phyloP scores from a whole-genome alignment of 306 rosid species.

The Quillaja saponaria region DNA sequence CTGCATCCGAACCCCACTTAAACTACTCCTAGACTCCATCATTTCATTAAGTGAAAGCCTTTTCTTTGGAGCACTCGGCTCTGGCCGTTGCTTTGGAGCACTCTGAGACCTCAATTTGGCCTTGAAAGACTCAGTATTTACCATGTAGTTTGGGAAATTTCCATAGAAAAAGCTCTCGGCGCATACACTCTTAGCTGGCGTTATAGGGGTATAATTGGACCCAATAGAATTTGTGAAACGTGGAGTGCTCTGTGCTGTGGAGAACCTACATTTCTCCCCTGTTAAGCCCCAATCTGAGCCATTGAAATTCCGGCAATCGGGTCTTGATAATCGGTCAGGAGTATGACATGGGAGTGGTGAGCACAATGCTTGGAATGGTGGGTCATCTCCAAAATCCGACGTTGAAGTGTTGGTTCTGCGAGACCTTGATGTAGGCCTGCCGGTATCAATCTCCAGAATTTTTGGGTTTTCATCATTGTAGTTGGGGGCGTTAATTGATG shows the following conservation, averaged over 20 bases:
- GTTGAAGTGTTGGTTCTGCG: constrained; percentile 67
- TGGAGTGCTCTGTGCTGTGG: constrained; percentile 91
- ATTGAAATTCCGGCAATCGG: constrained; percentile 45
- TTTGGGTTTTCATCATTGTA: constrained; percentile 67
- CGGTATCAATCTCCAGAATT: constrained; percentile 83
- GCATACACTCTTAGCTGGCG: constrained; percentile 66
- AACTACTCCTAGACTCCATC: constrained; percentile 70
- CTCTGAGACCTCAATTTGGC: constrained; percentile 88
- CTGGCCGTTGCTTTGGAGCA: constrained; percentile 91
- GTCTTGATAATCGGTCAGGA: constrained; percentile 49
- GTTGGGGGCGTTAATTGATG: constrained; percentile 33
- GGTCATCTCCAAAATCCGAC: constrained; percentile 66
- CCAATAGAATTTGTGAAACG: constrained; percentile 53
- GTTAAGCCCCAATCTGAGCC: constrained; percentile 70
- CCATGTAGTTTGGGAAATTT: constrained; percentile 70
- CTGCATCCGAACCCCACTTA: constrained; percentile 83
- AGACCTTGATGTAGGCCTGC: constrained; percentile 73
- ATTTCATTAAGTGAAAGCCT: constrained; percentile 66
- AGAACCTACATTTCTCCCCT: constrained; percentile 69
- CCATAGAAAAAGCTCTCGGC: constrained; percentile 42
- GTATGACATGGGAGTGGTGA: constrained; percentile 50
- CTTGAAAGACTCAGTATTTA: constrained; percentile 68
- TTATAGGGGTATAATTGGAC: constrained; percentile 39
- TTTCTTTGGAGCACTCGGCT: constrained; percentile 56
- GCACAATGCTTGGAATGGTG: constrained; percentile 41